A percentile compares a stretch with the other conserved stretches of the same genome.
phyloP scores from a whole-genome alignment of 331 rosid species.

The Dryas integrifolia region DNA sequence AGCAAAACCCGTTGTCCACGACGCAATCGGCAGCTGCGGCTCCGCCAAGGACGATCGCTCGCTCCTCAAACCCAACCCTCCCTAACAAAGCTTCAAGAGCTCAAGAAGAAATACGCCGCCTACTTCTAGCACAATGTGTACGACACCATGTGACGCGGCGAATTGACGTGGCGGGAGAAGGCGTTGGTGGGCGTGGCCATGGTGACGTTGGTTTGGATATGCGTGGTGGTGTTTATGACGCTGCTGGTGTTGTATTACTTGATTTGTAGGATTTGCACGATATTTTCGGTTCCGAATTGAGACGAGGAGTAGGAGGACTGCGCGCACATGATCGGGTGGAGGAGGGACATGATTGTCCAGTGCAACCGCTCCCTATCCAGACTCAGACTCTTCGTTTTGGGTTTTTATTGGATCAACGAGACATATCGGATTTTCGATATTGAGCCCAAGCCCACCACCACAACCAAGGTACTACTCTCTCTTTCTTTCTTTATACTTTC shows the following conservation, averaged over 20 bases:
- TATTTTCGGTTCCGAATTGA: slow-evolving; percentile 54
- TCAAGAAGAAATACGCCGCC: slow-evolving; percentile 79
- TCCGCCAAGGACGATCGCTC: slow-evolving; percentile 60
- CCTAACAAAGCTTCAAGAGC: slow-evolving; percentile 41
- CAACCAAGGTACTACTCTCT: slow-evolving; percentile 34
- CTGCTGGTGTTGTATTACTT: slow-evolving; percentile 59
- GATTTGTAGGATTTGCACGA: slow-evolving; percentile 51
- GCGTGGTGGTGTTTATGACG: slow-evolving; percentile 41
- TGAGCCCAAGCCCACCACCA: slow-evolving; percentile 24
- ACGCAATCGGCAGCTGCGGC: slow-evolving; percentile 12
- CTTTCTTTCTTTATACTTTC: not conserved
- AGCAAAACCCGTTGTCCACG: slow-evolving; percentile 16
- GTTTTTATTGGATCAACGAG: slow-evolving; percentile 83
- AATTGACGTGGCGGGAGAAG: slow-evolving; percentile 66
- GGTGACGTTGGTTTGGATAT: slow-evolving; percentile 67
- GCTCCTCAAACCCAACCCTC: slow-evolving; percentile 63
- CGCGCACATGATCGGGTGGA: slow-evolving; percentile 81
- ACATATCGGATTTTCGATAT: slow-evolving; percentile 20
- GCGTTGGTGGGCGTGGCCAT: slow-evolving; percentile 57
- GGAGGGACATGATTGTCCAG: slow-evolving; percentile 53
- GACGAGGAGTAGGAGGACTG: slow-evolving; percentile 76
- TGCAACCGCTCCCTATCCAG: slow-evolving; percentile 70
- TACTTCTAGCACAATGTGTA: slow-evolving; percentile 66
- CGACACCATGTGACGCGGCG: slow-evolving; percentile 87
- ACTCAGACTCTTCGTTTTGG: slow-evolving; percentile 58